Evolutionary conservation across 345 rosid species (phyloP).

Genomic region (sweet orange (Citrus sinensis)): DVS_A1.0 CM039166.1:23776001-23776500

Average conservation of each 20-base stretch:
- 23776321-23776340: neutral
- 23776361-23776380: neutral
- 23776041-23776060: fast-evolving
- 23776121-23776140: fast-evolving
- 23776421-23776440: neutral
- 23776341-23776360: neutral
- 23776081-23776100: fast-evolving
- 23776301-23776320: neutral
- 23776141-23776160: fast-evolving
- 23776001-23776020: no score
- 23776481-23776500: neutral
- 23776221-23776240: neutral
- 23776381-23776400: neutral
- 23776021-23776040: fast-evolving
- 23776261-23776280: constrained; percentile 15
- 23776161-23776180: fast-evolving
- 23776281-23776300: neutral
- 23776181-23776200: fast-evolving
- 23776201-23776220: no score
- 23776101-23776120: fast-evolving
- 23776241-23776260: constrained; percentile 12
- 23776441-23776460: neutral
- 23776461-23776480: neutral
- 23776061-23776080: no score
- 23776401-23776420: neutral